Conservation (phyloP, 768 basidiomycete species). For the Pleurotus salmoneostramineus region DNA sequence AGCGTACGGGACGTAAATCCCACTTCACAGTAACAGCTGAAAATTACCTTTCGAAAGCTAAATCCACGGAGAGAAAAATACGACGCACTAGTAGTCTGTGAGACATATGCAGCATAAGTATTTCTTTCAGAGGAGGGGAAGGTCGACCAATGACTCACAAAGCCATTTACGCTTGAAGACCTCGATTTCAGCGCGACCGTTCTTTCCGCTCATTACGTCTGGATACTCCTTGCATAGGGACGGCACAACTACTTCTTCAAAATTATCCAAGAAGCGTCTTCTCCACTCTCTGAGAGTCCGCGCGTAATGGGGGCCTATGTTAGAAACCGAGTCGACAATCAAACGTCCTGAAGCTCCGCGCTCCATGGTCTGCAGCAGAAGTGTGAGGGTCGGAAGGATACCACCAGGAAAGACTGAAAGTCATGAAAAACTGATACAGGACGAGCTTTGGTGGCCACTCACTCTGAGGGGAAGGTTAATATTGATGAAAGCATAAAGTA, state of each 20-base stretch:
- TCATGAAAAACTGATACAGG: neutral
- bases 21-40: constrained; percentile 69
- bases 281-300: constrained; percentile 82
- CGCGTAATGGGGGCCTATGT: constrained; percentile 76
- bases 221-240: constrained; percentile 59
- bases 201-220: constrained; percentile 40
- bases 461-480: constrained; percentile 19
- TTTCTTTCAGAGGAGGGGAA: neutral
- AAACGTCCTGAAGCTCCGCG: constrained; percentile 51
- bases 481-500: neutral
- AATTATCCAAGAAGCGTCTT: constrained; percentile 51
- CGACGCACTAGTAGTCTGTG: constrained; percentile 45
- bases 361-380: constrained; percentile 45
- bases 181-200: constrained; percentile 53
- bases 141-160: constrained; percentile 36
- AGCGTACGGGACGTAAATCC: constrained; percentile 65
- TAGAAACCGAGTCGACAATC: constrained; percentile 60
- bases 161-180: constrained; percentile 76
- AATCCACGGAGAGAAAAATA: neutral
- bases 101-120: constrained; percentile 10
- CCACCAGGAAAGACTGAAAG: constrained; percentile 65
- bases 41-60: neutral
- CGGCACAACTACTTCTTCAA: constrained; percentile 55
- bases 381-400: constrained; percentile 61
- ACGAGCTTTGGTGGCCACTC: constrained; percentile 5